Evolutionary conservation across 2,329 filamentous ascomycete species (phyloP), one percentile per base, ranked within the genome.

Genomic region (Myotisia sp.): DNA sequence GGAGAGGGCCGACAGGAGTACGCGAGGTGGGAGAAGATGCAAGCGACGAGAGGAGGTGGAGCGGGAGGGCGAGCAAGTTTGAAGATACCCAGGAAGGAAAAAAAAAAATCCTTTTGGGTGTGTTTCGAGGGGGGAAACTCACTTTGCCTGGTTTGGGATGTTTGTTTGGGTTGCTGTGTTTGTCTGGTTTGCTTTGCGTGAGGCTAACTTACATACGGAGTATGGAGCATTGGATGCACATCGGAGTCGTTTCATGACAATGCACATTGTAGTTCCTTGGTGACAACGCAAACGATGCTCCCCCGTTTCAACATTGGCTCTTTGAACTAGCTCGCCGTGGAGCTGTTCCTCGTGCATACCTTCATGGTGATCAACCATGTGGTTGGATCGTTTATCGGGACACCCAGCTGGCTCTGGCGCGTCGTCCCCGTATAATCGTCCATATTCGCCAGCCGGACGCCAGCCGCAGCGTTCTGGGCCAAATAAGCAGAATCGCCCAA

Each of bases 371-470:
- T 30, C 28, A 31, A 58, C 37, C 32, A 92, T 92, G 83, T 93
- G 85, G 85, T 74, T 92, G 52, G 85, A 93, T 63, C 79, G 85
- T 55, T 74, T 92, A 44, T 77, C 79, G 44, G 75, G 70, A 48
- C 76, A 79, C 56, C 70, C 76, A 37, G 74, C 71, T 54, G 63
- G 73, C 58, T 65, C 71, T 37, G 68, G 71, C 42, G 73, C 74
- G 38, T 71, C 74, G 36, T 65, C 74, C 50, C 62, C 74, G 40
- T 67, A 68, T 39, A 75, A 70, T 53, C 74, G 83, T 52, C 65
- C 77, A 32, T 79, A 74, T 51, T 85, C 83, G 42, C 79, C 82
- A 30, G 68, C 76, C 18, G 70, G 74, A 26, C 71, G 71, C 44
- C 69, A 79, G 33, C 74, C 70, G 51, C 74, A 71, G 50, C 71